These are phyloP conservation scores for Leucocoprinus sp. DNA, from an alignment of 768 basidiomycete species.

Conservation along the genomic window DNA sequence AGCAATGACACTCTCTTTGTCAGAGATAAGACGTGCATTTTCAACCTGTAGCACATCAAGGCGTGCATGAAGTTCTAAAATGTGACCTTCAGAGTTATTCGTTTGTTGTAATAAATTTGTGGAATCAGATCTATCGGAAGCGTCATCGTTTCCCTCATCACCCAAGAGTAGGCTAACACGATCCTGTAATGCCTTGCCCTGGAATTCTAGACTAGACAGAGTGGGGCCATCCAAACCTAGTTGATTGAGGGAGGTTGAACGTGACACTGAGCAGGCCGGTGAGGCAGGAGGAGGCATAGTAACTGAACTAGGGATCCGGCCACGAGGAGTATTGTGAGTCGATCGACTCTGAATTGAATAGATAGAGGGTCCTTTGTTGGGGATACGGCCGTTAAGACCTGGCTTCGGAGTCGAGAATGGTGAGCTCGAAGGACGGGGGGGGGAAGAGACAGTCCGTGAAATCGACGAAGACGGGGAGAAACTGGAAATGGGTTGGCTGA, in stretches of 20 bases:
- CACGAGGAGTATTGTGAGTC: slow-evolving; percentile 49
- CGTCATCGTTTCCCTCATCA: slow-evolving; percentile 3
- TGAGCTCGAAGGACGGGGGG: slow-evolving; percentile 44
- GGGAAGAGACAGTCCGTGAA: slow-evolving; percentile 29
- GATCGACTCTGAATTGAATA: slow-evolving; percentile 28
- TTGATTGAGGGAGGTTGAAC: slow-evolving; percentile 22
- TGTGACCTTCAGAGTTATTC: slow-evolving; percentile 25
- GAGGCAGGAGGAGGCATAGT: slow-evolving; percentile 80
- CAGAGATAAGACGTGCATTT: slow-evolving; percentile 47
- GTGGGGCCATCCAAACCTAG: slow-evolving; percentile 15
- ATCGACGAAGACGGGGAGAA: slow-evolving; percentile 23
- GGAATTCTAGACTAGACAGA: slow-evolving; percentile 28
- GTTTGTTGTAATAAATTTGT: slow-evolving; percentile 29
- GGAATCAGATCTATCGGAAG: slow-evolving; percentile 30
- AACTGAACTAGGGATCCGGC: slow-evolving; percentile 60
- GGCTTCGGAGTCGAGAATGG: slow-evolving; percentile 68
- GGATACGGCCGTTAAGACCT: slow-evolving; percentile 24
- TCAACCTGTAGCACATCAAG: slow-evolving; percentile 65
- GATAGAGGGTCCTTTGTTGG: slow-evolving; percentile 24
- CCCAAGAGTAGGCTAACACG: slow-evolving; percentile 38
- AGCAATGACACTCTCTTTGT: slow-evolving; percentile 26
- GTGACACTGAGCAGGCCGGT: slow-evolving; percentile 25
- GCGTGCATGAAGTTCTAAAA: slow-evolving; percentile 38
- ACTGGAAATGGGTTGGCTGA: slow-evolving; percentile 20
- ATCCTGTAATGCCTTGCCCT: slow-evolving; percentile 37